Evolutionary conservation across 345 rosid species (phyloP).

Genomic region (Excoecaria cochinchinensis): DNA sequence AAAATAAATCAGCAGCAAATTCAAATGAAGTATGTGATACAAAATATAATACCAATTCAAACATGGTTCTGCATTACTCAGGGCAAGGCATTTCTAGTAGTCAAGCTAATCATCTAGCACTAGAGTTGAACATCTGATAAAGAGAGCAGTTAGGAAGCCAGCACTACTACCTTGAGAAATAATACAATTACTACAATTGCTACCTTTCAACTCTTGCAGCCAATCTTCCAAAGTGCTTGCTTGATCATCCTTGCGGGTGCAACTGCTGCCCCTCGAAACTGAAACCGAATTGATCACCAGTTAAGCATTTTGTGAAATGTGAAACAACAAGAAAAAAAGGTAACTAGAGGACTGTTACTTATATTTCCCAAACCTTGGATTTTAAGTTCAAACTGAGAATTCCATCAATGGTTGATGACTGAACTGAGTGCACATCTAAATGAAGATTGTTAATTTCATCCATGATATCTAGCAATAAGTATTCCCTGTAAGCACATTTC

Average conservation of each 20-base stretch:
- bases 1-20: background rate
- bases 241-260: slow-evolving; percentile 65
- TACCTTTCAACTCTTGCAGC: slow-evolving; percentile 37
- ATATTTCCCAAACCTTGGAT: slow-evolving; percentile 53
- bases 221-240: slow-evolving; percentile 57
- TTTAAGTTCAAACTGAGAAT: slow-evolving; percentile 52
- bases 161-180: slow-evolving; percentile 10
- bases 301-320: background rate
- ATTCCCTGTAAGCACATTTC: slow-evolving; percentile 64
- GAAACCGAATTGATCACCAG: slow-evolving; percentile 18
- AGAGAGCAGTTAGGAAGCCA: background rate
- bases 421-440: slow-evolving; percentile 65
- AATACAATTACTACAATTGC: background rate
- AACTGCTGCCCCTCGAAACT: slow-evolving; percentile 66
- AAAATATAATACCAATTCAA: too few species aligned
- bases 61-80: background rate
- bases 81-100: background rate
- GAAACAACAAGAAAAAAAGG: background rate
- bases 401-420: slow-evolving; percentile 65
- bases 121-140: background rate
- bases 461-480: slow-evolving; percentile 69
- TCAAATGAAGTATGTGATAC: background rate
- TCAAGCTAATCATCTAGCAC: background rate
- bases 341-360: background rate
- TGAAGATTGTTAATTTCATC: slow-evolving; percentile 70